Conservation (phyloP, 257 asterid genomes). For the Solanum pinnatisectum region DNA sequence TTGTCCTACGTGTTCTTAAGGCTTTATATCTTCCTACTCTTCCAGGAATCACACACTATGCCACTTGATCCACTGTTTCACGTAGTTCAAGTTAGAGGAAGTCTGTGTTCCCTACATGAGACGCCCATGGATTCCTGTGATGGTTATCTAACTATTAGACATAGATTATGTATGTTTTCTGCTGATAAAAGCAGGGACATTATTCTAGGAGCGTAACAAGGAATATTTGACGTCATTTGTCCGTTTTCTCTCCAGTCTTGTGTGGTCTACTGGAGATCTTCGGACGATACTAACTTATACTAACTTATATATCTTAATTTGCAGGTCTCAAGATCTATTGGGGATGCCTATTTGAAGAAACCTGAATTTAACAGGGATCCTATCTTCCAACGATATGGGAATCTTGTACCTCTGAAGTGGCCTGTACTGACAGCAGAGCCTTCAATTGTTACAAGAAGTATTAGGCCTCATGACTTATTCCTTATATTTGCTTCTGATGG, state of each 20-base stretch:
- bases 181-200: conserved; percentile 28
- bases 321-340: conserved; percentile 97
- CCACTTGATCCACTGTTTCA: conserved; percentile 50
- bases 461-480: conserved; percentile 70
- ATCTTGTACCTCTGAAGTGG: conserved; percentile 61
- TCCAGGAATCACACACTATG: conserved; percentile 72
- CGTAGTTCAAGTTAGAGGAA: conserved; percentile 49
- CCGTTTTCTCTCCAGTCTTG: neutral
- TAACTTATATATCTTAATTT: neutral
- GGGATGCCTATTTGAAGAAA: conserved; percentile 86
- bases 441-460: conserved; percentile 64
- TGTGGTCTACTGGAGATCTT: neutral
- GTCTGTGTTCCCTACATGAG: conserved; percentile 46
- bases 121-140: conserved; percentile 21
- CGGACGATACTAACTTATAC: neutral
- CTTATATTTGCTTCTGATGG: conserved; percentile 96
- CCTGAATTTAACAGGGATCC: conserved; percentile 81
- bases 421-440: conserved; percentile 87
- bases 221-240: neutral
- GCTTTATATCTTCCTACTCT: conserved; percentile 32
- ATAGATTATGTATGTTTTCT: conserved; percentile 28
- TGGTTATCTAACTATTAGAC: conserved; percentile 27
- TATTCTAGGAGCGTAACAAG: conserved; percentile 10
- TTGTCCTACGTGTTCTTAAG: conserved; percentile 25
- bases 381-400: conserved; percentile 44